Evolutionary conservation across 306 rosid genomes (phyloP), one percentile per base, ranked within the genome.

Genomic region (Phaseolus lunatus): DNA sequence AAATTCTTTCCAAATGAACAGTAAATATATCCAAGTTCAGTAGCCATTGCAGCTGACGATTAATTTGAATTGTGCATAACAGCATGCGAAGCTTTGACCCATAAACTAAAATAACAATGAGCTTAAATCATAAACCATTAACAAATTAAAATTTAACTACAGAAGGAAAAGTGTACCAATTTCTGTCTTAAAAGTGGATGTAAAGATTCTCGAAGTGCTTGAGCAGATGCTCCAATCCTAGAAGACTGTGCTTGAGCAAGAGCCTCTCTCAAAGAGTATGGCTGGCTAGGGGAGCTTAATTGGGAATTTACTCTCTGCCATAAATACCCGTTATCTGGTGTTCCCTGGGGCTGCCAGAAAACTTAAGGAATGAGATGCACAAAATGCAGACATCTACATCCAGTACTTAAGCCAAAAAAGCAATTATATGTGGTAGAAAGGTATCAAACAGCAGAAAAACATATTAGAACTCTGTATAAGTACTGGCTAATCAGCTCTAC

Each of bases 221-320:
- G 98, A 29, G 97, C 93, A 73, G 97, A 95, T 78, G 98, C 97
- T 74, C 98, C 98, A 86, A 92, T 95, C 87, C 98, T 88, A 85
- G 98, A 95, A 78, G 97, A 95, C 85, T 95, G 97, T 75, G 97
- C 98, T 79, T 95, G 98, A 84, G 97, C 97, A 10, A 95, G 90
- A 68, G 98, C 98, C 87, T 95, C 98, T 87, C 98, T 90, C 83
- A 95, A 88, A 81, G 98, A 95, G 85, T 95, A 95, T 41, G 98
- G 98, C 90, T 94, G 98, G 82, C 93, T 92, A 41, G 98, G 97
- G 73, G 98, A 94, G 85, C 97, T 92, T 69, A 94, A 82, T 87
- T 94, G 98, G 67, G 97, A 94, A 85, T 92, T 94, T 29, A 92
- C 96, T 86, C 97, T 88, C 88, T 94, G 98, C 98, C 96, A 94